Percentiles rank a stretch among this genome's conserved stretches.
These are phyloP conservation scores for Tuber calosporum DNA, from an alignment of 495 filamentous ascomycete species.

Conservation along the genomic window DNA sequence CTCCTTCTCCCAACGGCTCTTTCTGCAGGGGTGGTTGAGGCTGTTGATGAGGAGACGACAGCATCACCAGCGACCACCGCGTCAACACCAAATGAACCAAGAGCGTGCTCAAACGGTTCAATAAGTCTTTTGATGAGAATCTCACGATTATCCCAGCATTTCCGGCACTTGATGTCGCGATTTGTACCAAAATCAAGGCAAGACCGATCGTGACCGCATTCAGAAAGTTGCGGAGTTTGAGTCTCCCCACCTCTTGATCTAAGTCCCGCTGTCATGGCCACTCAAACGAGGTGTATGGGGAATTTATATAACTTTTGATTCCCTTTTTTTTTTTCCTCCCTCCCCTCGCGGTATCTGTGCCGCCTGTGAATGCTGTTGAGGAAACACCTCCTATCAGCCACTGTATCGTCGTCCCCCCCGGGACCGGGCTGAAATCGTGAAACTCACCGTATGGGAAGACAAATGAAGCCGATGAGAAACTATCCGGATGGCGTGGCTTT, in stretches of 20 bases:
- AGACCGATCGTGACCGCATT: slow-evolving; percentile 37
- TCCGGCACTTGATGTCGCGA: slow-evolving; percentile 35
- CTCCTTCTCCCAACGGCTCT: slow-evolving; percentile 14
- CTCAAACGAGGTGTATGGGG: neutral
- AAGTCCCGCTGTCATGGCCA: neutral
- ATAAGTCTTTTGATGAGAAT: slow-evolving; percentile 39
- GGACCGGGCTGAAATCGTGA: neutral
- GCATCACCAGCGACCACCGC: slow-evolving; percentile 1
- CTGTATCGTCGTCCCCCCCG: neutral
- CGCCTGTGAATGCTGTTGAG: neutral
- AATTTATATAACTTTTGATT: neutral
- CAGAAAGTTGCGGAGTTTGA: slow-evolving; percentile 30
- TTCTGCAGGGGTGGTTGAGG: slow-evolving; percentile 10
- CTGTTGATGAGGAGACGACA: slow-evolving; percentile 7
- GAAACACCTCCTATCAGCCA: neutral
- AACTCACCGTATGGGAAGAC: neutral
- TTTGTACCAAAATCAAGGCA: slow-evolving; percentile 27
- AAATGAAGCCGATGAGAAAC: neutral
- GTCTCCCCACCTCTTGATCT: slow-evolving; percentile 2
- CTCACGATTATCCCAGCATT: slow-evolving; percentile 38
- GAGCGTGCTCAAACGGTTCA: slow-evolving; percentile 35
- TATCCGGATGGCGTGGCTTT: neutral
- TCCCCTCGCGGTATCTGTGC: neutral
- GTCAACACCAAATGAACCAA: slow-evolving; percentile 31
- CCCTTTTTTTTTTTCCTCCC: neutral